These are phyloP conservation scores for Crassisporium funariophilum DNA, from an alignment of 768 basidiomycete species.

Conservation along the genomic window DNA sequence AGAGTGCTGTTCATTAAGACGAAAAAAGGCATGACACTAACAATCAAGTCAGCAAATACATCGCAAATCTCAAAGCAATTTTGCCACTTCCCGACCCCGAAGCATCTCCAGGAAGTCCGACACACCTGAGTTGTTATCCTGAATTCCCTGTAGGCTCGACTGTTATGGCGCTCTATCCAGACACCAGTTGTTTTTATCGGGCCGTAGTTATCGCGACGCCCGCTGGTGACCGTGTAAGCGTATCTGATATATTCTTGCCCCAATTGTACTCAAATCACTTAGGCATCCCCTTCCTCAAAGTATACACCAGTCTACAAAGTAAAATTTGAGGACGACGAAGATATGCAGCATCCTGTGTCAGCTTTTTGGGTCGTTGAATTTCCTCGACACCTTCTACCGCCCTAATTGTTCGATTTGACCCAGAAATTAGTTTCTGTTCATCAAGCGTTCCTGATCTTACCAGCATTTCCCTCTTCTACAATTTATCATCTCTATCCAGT, in stretches of 20 bases:
- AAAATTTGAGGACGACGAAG: slow-evolving; percentile 88
- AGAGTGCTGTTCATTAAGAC: slow-evolving; percentile 18
- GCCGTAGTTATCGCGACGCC: slow-evolving; percentile 82
- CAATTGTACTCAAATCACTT: slow-evolving; percentile 1
- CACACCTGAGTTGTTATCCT: slow-evolving; percentile 70
- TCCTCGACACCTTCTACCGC: slow-evolving; percentile 44
- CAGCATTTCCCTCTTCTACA: no score
- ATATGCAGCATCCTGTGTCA: slow-evolving; percentile 76
- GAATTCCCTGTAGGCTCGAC: slow-evolving; percentile 71
- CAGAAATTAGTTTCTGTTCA: slow-evolving; percentile 9
- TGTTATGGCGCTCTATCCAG: slow-evolving; percentile 88
- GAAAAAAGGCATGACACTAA: slow-evolving; percentile 4
- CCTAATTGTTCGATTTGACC: neutral
- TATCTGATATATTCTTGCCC: neutral
- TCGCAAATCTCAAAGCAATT: slow-evolving; percentile 67
- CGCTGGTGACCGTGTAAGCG: slow-evolving; percentile 36
- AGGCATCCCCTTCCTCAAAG: slow-evolving; percentile 45
- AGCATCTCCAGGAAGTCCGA: slow-evolving; percentile 55
- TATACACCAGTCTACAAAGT: slow-evolving; percentile 68
- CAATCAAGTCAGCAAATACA: slow-evolving; percentile 52
- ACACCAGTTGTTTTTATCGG: slow-evolving; percentile 89
- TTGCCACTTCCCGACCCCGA: slow-evolving; percentile 81
- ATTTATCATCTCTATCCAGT: no score
- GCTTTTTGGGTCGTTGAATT: slow-evolving; percentile 84
- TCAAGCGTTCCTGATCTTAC: no score